Evolutionary conservation across 2,329 filamentous ascomycete genomes (phyloP).

Genomic region (Balansia obtecta): DNA sequence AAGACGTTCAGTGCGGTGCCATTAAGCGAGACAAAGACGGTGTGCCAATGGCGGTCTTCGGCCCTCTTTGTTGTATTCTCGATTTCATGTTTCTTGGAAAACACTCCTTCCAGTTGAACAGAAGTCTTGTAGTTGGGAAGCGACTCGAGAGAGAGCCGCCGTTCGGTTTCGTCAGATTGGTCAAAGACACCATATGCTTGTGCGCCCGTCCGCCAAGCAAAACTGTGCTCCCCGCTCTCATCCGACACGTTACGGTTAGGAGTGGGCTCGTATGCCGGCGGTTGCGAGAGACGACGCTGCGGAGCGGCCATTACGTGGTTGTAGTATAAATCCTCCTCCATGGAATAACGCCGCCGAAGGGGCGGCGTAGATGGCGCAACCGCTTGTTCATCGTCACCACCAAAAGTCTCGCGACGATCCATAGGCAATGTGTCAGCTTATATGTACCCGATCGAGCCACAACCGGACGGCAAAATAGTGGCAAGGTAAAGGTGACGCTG

Average conservation of each 20-base stretch:
- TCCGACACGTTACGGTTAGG: slow-evolving; percentile 1
- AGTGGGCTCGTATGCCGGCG: slow-evolving; percentile 30
- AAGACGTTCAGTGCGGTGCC: slow-evolving; percentile 58
- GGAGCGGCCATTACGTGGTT: slow-evolving; percentile 36
- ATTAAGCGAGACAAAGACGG: slow-evolving; percentile 49
- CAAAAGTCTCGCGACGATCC: slow-evolving; percentile 18
- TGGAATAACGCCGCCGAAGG: slow-evolving; percentile 34
- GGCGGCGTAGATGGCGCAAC: slow-evolving; percentile 19
- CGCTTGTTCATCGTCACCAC: slow-evolving; percentile 22
- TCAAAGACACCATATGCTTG: slow-evolving; percentile 8
- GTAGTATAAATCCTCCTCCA: slow-evolving; percentile 43
- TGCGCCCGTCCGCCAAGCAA: slow-evolving; percentile 4
- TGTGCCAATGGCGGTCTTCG: slow-evolving; percentile 50
- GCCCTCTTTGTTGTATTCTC: slow-evolving; percentile 51
- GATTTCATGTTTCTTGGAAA: slow-evolving; percentile 54
- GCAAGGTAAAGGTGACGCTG: not conserved
- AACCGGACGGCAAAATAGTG: slow-evolving; percentile 2
- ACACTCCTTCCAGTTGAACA: slow-evolving; percentile 43
- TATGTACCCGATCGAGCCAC: slow-evolving; percentile 8
- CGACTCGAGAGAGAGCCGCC: slow-evolving; percentile 23
- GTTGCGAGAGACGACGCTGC: slow-evolving; percentile 31
- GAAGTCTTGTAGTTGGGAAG: slow-evolving; percentile 45
- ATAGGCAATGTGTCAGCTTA: slow-evolving; percentile 17
- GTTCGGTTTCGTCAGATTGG: slow-evolving; percentile 19
- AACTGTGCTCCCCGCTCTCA: slow-evolving; percentile 3